Evolutionary conservation across 257 asterid genomes (phyloP), one percentile per base, ranked within the genome.

Genomic region (Knoxia roxburghii): DNA sequence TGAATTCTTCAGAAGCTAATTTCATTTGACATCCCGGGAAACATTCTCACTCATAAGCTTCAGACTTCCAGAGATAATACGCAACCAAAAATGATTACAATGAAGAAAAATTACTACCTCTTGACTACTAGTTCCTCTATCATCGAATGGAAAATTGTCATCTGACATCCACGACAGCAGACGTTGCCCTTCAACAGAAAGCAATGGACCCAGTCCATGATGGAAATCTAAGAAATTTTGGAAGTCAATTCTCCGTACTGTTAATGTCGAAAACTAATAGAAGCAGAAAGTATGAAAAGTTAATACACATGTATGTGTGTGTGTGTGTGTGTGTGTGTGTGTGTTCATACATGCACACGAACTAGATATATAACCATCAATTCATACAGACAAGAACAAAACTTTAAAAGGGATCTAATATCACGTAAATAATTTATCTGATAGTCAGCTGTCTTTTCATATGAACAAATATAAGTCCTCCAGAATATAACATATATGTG

Each of bases 131-230:
- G 87, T 76, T 52, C 81, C 74, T 74, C 80, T 76, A 61, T 80
- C 86, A 59, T 87, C 96, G 71, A 85, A 65, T 50, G 84, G 94
- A 40, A 90, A 93, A 77, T 69, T 69, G 67, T 90, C 89, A 78
- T 89, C 95, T 7, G 76, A 63, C 62, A 83, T 78, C 91, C 90
- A 81, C 20, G 95, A 86, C 32, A 85, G 76, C 37, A 86, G 74
- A 72, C 83, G 81, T 75, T 86, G 83, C 55, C 97, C 96, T 82
- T 82, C 87, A 74, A 79, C 84, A 46, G 85, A 73, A 45, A 90
- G 95, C 81, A 93, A 72, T 52, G 88, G 78, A 61, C 92, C 90
- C 68, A 79, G 72, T 62, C 86, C 95, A 77, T 76, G 87, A 72
- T 83, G 65, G 71, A 86, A 81, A 68, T 81, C 95, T 88, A 74